phyloP scores from a whole-genome alignment of 2,329 filamentous ascomycete species.

The Nothophaeocryptopus gaeumannii region DNA sequence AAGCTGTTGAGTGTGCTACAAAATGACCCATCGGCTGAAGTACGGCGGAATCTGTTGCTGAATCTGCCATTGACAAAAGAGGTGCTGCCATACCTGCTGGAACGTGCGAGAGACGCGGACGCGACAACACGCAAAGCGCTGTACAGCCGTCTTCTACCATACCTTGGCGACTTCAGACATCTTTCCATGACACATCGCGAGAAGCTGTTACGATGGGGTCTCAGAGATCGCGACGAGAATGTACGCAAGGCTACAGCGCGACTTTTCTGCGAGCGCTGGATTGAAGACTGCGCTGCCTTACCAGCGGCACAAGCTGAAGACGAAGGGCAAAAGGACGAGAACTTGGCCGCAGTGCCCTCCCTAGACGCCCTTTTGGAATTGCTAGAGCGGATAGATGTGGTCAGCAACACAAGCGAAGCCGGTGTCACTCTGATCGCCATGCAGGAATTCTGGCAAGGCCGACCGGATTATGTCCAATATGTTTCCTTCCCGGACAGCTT shows the following conservation, averaged over 20 bases:
- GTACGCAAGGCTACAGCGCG: constrained; percentile 88
- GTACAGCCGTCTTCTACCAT: constrained; percentile 82
- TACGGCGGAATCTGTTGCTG: constrained; percentile 79
- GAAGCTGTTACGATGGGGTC: constrained; percentile 90
- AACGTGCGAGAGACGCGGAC: constrained; percentile 87
- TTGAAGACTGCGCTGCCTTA: constrained; percentile 82
- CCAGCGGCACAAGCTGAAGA: constrained; percentile 56
- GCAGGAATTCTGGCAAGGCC: constrained; percentile 92
- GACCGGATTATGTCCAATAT: constrained; percentile 75
- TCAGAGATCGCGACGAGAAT: constrained; percentile 89
- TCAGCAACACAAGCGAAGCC: constrained; percentile 83
- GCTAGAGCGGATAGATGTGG: constrained; percentile 87
- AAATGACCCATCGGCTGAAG: constrained; percentile 91
- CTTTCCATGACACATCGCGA: constrained; percentile 91
- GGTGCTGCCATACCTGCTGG: constrained; percentile 82
- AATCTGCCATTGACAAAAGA: constrained; percentile 84
- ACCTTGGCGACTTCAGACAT: constrained; percentile 89
- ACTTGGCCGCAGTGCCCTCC: constrained; percentile 59
- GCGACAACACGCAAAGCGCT: constrained; percentile 77
- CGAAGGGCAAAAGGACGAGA: constrained; percentile 47
- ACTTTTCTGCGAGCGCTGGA: constrained; percentile 93
- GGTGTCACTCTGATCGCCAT: constrained; percentile 92
- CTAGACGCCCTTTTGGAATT: constrained; percentile 85
- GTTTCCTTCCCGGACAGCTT: constrained; percentile 67
- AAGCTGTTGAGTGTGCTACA: constrained; percentile 86